Base-by-base conservation (phyloP, 2,329 filamentous ascomycete species). In the Botryotinia narcissicola region DNA sequence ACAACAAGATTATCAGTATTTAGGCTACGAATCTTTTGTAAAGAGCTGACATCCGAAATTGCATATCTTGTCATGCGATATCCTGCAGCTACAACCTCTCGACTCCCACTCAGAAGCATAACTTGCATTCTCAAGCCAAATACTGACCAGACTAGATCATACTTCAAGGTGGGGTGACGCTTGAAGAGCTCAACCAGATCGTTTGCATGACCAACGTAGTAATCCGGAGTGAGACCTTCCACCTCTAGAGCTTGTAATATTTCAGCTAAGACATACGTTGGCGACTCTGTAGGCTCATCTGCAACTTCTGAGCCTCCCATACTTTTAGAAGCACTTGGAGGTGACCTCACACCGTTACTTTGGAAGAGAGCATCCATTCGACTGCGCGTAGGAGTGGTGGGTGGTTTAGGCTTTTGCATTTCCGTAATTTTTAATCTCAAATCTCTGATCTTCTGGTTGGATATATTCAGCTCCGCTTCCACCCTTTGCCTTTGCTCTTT, bases 161-260 rank as follows among this genome's bases (percentile, higher is more conserved):
- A 98, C 81, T 99, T 99, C 73, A 99, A 87, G 1, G 93, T 95
- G 1, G 94, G 93, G 82, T 98, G 90, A 71, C 94, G 89, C 82
- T 95, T 97, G 84, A 99, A 97, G n/a, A 99, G 86, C 75, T 97
- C 93, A n/a, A 98, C 96, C 14, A 99, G 86, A 76, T 90, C 93
- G 81, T 99, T 99, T 40, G 94, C 94, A 75, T 94, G 90, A 74
- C 93, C 93, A 70, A 99, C 95, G 80, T 99, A 99, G 83, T 97
- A 98, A 82, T 98, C 96, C 0, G 95, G 91, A 61, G 90, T 89
- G 90, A 98, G 93, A 40, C 93, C 93, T 80, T 94, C 93, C 20
- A 91, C 87, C 81, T 99, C 96, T 57, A 99, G 85, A 3, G 94
- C 93, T 81, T 97, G 95, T 37, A 99, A 85, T 42, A 97, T 92